A percentile compares a stretch with the other conserved stretches of the same genome.
phyloP scores from a whole-genome alignment of 805 yeast genomes.

The Saccharomycopsis javanensis region DNA sequence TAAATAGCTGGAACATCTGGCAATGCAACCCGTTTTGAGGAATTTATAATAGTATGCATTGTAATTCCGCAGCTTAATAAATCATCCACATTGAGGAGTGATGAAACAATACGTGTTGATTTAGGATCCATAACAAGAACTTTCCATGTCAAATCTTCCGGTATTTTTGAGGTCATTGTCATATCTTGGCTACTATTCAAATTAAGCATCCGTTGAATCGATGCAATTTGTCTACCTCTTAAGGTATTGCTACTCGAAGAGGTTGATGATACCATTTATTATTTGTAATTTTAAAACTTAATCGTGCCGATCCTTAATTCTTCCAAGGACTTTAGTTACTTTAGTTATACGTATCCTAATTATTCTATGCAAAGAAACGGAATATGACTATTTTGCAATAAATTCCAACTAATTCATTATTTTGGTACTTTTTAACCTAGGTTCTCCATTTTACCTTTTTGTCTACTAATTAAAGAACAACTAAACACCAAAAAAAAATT shows the following conservation, averaged over 20 bases:
- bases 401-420: neutral
- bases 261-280: neutral
- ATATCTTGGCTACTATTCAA: constrained; percentile 45
- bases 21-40: constrained; percentile 60
- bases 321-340: too few relatives aligned
- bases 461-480: neutral
- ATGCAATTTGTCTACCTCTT: constrained; percentile 22
- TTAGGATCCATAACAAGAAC: constrained; percentile 73
- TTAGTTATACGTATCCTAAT: too few relatives aligned
- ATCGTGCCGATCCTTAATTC: neutral
- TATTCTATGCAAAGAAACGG: neutral
- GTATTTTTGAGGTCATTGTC: constrained; percentile 40
- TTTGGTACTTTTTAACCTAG: neutral
- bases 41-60: constrained; percentile 64
- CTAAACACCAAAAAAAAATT: constrained; percentile 1
- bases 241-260: constrained; percentile 5
- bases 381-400: neutral
- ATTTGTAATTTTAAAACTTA: neutral
- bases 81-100: constrained; percentile 89
- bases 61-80: constrained; percentile 85
- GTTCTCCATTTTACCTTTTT: neutral
- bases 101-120: constrained; percentile 79
- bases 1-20: constrained; percentile 94
- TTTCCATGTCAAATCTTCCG: constrained; percentile 79
- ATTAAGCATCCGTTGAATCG: constrained; percentile 76